A percentile compares a stretch with the other conserved stretches of the same genome.
These are phyloP conservation scores for Aethionema arabicum DNA, from an alignment of 345 rosid genomes.

Conservation along the genomic window DNA sequence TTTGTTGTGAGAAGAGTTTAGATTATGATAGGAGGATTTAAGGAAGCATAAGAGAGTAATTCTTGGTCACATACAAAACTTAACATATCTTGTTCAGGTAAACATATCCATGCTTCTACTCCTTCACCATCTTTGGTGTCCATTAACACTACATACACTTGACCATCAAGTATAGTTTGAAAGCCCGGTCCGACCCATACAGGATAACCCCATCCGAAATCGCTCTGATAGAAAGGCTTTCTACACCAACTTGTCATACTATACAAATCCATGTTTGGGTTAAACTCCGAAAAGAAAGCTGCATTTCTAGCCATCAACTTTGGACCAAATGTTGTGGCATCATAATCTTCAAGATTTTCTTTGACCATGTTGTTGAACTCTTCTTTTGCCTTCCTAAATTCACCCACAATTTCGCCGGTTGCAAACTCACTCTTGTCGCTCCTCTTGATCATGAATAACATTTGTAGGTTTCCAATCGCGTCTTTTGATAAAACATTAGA, in stretches of 20 bases:
- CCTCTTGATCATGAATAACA: neutral
- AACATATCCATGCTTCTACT: conserved; percentile 46
- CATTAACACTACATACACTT: neutral
- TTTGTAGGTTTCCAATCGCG: conserved; percentile 32
- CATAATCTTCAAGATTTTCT: neutral
- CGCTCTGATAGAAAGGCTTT: conserved; percentile 39
- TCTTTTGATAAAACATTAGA: conserved; percentile 15
- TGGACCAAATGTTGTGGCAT: neutral
- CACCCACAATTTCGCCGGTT: conserved; percentile 14
- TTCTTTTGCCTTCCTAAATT: conserved; percentile 26
- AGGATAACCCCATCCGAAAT: conserved; percentile 50
- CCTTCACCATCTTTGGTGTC: conserved; percentile 42
- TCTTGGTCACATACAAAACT: conserved; percentile 39
- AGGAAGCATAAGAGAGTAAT: conserved; percentile 38
- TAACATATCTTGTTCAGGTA: conserved; percentile 42
- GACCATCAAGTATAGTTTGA: neutral
- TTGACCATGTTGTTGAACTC: neutral
- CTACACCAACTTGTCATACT: conserved; percentile 40
- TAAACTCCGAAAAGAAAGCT: neutral
- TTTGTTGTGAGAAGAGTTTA: neutral
- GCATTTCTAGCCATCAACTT: neutral
- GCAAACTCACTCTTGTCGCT: conserved; percentile 3
- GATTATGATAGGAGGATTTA: conserved; percentile 31
- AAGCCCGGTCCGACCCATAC: conserved; percentile 27
- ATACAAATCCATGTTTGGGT: conserved; percentile 17